These are phyloP conservation scores for Ogataea hybrid DNA, from an alignment of 1,139 yeast genomes.

Conservation along the genomic window DNA sequence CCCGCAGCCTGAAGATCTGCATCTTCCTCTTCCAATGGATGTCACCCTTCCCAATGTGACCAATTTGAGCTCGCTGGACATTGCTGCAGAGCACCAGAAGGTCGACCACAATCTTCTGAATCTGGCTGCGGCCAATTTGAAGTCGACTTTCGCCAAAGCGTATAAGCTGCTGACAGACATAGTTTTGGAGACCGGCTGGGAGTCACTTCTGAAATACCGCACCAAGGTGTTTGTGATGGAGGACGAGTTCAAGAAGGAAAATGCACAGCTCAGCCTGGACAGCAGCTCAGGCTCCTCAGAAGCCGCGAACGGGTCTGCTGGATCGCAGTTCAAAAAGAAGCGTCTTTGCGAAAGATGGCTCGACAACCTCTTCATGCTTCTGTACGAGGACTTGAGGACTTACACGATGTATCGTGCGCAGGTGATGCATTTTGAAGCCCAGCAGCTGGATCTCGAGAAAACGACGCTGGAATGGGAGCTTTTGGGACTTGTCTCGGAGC, in stretches of 20 bases:
- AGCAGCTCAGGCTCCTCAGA: conserved; percentile 6
- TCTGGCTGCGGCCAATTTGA: conserved; percentile 55
- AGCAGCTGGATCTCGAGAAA: conserved; percentile 54
- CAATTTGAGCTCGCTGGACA: conserved; percentile 50
- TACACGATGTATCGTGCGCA: conserved; percentile 64
- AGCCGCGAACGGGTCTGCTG: conserved; percentile 12
- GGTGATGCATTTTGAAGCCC: conserved; percentile 46
- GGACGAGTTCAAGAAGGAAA: conserved; percentile 54
- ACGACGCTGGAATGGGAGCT: conserved; percentile 61
- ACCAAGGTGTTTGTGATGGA: conserved; percentile 65
- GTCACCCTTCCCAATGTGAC: conserved; percentile 55
- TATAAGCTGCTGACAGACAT: conserved; percentile 55
- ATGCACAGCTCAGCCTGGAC: conserved; percentile 18
- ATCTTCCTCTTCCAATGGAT: conserved; percentile 56
- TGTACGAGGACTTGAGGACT: conserved; percentile 57
- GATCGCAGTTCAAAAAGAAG: conserved; percentile 43
- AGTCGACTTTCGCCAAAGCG: conserved; percentile 56
- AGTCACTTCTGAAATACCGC: conserved; percentile 50
- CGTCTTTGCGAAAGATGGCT: conserved; percentile 64
- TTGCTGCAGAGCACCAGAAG: conserved; percentile 48
- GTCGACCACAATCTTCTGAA: conserved; percentile 50
- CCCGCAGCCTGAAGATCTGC: conserved; percentile 44
- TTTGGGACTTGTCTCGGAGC: conserved; percentile 50
- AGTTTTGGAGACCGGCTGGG: conserved; percentile 61
- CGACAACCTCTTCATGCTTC: conserved; percentile 57